phyloP scores from a whole-genome alignment of 768 basidiomycete genomes.

The Aureoboletus auriporus region DNA sequence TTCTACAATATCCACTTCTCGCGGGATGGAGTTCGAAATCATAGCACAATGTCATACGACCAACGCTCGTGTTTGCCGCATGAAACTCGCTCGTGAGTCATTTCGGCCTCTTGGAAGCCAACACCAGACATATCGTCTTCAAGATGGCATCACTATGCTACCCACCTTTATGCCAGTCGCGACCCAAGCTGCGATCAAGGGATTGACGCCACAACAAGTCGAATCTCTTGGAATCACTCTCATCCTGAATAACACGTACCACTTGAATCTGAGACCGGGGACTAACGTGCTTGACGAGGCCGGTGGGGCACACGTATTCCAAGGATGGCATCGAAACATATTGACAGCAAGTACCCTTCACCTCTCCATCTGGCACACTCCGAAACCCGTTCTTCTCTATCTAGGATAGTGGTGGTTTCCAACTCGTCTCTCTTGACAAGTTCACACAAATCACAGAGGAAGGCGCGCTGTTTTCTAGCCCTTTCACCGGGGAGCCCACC shows the following conservation, averaged over 20 bases:
- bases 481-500: slow-evolving; percentile 83
- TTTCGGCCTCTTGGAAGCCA: slow-evolving; percentile 2
- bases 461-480: slow-evolving; percentile 80
- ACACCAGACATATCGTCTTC: slow-evolving; percentile 1
- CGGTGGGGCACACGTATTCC: slow-evolving; percentile 87
- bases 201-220: slow-evolving; percentile 80
- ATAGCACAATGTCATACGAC: slow-evolving; percentile 81
- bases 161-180: slow-evolving; percentile 95
- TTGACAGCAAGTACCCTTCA: slow-evolving; percentile 55
- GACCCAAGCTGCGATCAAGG: slow-evolving; percentile 90
- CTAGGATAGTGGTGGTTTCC: slow-evolving; percentile 89
- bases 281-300: slow-evolving; percentile 65
- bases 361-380: neutral
- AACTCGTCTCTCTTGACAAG: slow-evolving; percentile 79
- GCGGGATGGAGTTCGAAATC: slow-evolving; percentile 73
- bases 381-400: neutral
- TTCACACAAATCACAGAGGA: slow-evolving; percentile 86
- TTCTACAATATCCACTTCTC: neutral
- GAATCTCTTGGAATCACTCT: slow-evolving; percentile 78
- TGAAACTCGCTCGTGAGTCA: slow-evolving; percentile 72
- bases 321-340: slow-evolving; percentile 83
- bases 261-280: slow-evolving; percentile 83
- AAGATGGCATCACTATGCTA: slow-evolving; percentile 78
- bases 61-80: slow-evolving; percentile 76
- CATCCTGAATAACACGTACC: slow-evolving; percentile 89